Evolutionary conservation across 805 yeast species (phyloP).

Genomic region (Hanseniaspora pseudoguilliermondii): DNA sequence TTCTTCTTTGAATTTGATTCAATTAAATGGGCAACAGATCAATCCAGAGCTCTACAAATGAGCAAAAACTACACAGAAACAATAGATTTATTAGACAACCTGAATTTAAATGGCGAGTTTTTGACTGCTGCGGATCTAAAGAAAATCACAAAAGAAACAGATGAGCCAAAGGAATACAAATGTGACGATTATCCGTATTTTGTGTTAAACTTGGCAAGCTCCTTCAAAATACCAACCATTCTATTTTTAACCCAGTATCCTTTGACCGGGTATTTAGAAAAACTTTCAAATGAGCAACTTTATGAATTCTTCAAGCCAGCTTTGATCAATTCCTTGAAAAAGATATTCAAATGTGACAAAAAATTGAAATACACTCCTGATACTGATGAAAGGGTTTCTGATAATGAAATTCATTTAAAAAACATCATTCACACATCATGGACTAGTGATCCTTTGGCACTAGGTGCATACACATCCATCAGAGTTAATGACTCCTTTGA

Average conservation of each 20-base stretch:
- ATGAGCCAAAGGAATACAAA: not conserved
- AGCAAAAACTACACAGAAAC: slow-evolving; percentile 14
- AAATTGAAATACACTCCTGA: not conserved
- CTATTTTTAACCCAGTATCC: slow-evolving; percentile 62
- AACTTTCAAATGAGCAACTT: slow-evolving; percentile 35
- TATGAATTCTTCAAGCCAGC: slow-evolving; percentile 50
- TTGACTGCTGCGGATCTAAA: not conserved
- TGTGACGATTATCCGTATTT: slow-evolving; percentile 51
- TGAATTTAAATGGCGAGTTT: slow-evolving; percentile 49
- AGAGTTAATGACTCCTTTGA: slow-evolving; percentile 49
- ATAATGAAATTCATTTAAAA: slow-evolving; percentile 27
- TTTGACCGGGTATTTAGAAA: slow-evolving; percentile 45
- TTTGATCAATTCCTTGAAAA: slow-evolving; percentile 21
- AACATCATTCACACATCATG: slow-evolving; percentile 44
- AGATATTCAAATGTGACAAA: slow-evolving; percentile 15
- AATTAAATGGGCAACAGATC: slow-evolving; percentile 38
- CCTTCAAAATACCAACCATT: slow-evolving; percentile 38
- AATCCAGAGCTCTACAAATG: slow-evolving; percentile 8
- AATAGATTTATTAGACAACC: slow-evolving; percentile 16
- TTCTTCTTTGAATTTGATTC: slow-evolving; percentile 46
- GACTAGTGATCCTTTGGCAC: slow-evolving; percentile 59
- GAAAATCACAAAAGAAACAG: not conserved
- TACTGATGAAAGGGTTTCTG: not conserved
- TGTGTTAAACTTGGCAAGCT: slow-evolving; percentile 43
- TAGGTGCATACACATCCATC: slow-evolving; percentile 66